phyloP scores from a whole-genome alignment of 768 basidiomycete genomes.

The Albatrellus ellisii region DNA sequence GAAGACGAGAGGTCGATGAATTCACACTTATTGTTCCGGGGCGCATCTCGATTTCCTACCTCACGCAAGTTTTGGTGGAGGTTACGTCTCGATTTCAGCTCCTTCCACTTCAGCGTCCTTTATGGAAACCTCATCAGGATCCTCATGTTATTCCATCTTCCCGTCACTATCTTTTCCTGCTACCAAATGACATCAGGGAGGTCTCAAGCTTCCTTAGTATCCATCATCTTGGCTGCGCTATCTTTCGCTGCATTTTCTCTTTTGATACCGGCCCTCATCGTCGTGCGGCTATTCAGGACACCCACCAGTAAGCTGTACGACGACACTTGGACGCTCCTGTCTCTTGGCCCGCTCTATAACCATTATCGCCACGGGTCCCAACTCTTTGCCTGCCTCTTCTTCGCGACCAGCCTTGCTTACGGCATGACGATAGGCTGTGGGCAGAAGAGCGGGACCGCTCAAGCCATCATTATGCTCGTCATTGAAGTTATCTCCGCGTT shows the following conservation, averaged over 20 bases:
- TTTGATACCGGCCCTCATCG: constrained; percentile 57
- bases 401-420: constrained; percentile 71
- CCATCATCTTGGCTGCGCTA: constrained; percentile 68
- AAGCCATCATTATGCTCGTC: constrained; percentile 81
- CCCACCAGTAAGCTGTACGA: constrained; percentile 88
- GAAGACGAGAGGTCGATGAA: constrained; percentile 41
- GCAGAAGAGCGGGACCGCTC: constrained; percentile 82
- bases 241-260: constrained; percentile 75
- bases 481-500: constrained; percentile 81
- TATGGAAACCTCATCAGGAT: constrained; percentile 89
- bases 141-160: constrained; percentile 87
- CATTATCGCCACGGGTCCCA: constrained; percentile 88
- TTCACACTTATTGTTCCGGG: constrained; percentile 26
- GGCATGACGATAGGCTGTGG: constrained; percentile 83
- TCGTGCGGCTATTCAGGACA: constrained; percentile 67
- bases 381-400: constrained; percentile 71
- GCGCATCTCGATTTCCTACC: constrained; percentile 25
- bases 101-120: constrained; percentile 70
- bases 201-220: constrained; percentile 36
- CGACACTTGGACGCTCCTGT: constrained; percentile 83
- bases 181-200: constrained; percentile 67
- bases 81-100: constrained; percentile 47
- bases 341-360: constrained; percentile 88
- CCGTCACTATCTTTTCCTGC: constrained; percentile 82
- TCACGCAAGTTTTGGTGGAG: constrained; percentile 31